These are phyloP conservation scores for Suaeda aralocaspica DNA, from an alignment of 148 eudicot species.

Conservation along the genomic window DNA sequence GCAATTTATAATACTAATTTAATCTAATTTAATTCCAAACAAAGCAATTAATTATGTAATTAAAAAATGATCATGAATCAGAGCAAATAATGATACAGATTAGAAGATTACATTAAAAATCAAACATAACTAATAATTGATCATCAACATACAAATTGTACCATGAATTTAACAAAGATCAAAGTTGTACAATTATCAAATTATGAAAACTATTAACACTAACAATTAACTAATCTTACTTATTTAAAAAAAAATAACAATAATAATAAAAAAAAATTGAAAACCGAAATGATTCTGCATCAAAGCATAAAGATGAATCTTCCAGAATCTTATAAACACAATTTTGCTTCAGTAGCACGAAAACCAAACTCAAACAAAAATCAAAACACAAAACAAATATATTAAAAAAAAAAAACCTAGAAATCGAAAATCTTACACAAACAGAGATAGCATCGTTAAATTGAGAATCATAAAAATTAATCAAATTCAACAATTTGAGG, in stretches of 20 bases:
- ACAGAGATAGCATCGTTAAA: background rate
- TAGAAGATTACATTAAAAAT: background rate
- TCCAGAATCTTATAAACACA: background rate
- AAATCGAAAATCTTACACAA: background rate
- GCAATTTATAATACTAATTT: background rate
- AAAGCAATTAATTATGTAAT: background rate
- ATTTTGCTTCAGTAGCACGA: background rate
- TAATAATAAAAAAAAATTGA: too few relatives aligned
- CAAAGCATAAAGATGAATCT: background rate
- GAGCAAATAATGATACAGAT: background rate
- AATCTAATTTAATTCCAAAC: background rate
- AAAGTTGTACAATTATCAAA: background rate
- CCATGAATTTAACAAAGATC: background rate
- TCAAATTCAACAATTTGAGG: too few relatives aligned
- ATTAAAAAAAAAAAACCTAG: background rate
- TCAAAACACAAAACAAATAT: background rate
- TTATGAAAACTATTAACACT: background rate
- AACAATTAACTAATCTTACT: too few relatives aligned
- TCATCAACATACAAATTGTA: background rate
- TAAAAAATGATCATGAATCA: background rate
- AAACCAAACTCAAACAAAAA: too few relatives aligned
- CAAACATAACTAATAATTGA: background rate
- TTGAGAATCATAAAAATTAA: too few relatives aligned
- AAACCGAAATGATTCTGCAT: constrained; percentile 9
- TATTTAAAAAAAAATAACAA: too few relatives aligned